Percentiles rank a stretch among this genome's conserved stretches.
These are phyloP conservation scores for bread wheat (Triticum aestivum) DNA, from an alignment of 176 grass and related monocot genomes.

Conservation along the genomic window IWGSC_CS_RefSeq_v2.1 NC_057799.1:147407288-147407787, in stretches of 20 bases:
- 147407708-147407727: slow-evolving; percentile 41
- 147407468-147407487: neutral
- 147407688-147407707: slow-evolving; percentile 14
- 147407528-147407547: neutral
- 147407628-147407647: slow-evolving; percentile 38
- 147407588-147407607: slow-evolving; percentile 33
- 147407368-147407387: neutral
- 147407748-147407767: slow-evolving; percentile 55
- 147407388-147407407: neutral
- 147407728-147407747: slow-evolving; percentile 59
- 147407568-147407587: slow-evolving; percentile 46
- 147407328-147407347: neutral
- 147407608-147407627: slow-evolving; percentile 35
- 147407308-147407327: neutral
- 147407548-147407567: slow-evolving; percentile 39
- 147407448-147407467: slow-evolving; percentile 32
- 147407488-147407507: slow-evolving; percentile 29
- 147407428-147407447: slow-evolving; percentile 46
- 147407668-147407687: slow-evolving; percentile 34
- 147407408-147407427: slow-evolving; percentile 1
- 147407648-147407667: slow-evolving; percentile 30
- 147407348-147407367: neutral
- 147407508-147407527: slow-evolving; percentile 40
- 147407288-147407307: neutral
- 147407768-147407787: slow-evolving; percentile 44